Conservation (phyloP, 805 yeast species). For the Clavispora vitiphila region DNA sequence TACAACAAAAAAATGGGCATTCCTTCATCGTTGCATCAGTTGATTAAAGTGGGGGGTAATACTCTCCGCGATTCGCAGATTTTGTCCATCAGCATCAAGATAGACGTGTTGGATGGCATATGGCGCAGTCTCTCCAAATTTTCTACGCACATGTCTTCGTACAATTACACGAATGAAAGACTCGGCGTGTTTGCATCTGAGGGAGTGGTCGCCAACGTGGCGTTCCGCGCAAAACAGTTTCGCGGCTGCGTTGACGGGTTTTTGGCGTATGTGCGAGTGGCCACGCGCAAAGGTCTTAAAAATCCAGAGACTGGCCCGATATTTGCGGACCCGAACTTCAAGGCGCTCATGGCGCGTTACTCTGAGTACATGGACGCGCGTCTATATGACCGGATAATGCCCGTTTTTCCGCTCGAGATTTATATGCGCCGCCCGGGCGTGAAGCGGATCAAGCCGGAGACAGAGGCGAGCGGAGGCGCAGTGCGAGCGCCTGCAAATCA, state of each 20-base stretch:
- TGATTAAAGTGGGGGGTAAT: conserved; percentile 3
- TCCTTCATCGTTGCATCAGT: conserved; percentile 5
- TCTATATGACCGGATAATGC: conserved; percentile 1
- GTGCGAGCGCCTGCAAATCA: too few relatives aligned
- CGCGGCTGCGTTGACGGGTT: conserved; percentile 10
- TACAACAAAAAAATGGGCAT: conserved; percentile 2
- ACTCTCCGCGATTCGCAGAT: conserved; percentile 3
- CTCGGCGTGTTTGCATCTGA: neutral
- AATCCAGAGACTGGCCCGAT: neutral
- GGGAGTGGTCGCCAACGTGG: conserved; percentile 1
- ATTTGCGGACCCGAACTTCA: neutral
- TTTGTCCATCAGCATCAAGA: conserved; percentile 8
- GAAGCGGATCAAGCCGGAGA: neutral
- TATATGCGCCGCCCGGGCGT: neutral
- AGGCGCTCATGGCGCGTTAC: conserved; percentile 1
- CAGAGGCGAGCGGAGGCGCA: neutral
- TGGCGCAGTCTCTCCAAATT: conserved; percentile 4
- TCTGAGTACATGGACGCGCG: neutral
- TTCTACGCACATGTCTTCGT: conserved; percentile 1
- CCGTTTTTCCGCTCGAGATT: conserved; percentile 3
- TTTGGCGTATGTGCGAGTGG: conserved; percentile 2
- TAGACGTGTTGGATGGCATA: neutral
- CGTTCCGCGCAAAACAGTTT: neutral
- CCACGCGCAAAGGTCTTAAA: conserved; percentile 3
- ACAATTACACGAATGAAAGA: neutral